Conservation (phyloP, 345 rosid genomes). For the Draba incana region DNA sequence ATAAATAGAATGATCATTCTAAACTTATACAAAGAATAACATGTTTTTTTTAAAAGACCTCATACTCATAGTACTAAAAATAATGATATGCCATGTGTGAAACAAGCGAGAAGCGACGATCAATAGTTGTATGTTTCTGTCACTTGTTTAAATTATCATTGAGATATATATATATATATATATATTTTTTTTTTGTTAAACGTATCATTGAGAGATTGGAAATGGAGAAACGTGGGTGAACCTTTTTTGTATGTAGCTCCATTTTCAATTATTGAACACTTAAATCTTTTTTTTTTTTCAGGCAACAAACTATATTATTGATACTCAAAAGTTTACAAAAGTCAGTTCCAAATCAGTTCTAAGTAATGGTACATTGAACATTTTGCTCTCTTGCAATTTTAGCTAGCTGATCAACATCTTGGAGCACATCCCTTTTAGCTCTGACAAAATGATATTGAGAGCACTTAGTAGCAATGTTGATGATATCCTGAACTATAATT, state of each 20-base stretch:
- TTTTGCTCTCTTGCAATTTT: no score
- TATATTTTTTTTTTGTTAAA: neutral
- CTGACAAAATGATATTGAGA: no score
- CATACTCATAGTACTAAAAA: constrained; percentile 6
- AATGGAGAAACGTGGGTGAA: constrained; percentile 42
- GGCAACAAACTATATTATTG: no score
- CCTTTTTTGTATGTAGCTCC: neutral
- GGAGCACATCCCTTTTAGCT: no score
- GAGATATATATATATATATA: no score
- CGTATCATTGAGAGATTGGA: constrained; percentile 29
- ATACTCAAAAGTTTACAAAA: no score
- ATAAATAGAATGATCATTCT: neutral
- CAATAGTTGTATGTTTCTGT: constrained; percentile 27
- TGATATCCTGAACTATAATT: no score
- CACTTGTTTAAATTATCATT: constrained; percentile 22
- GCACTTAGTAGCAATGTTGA: no score
- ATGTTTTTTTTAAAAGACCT: neutral
- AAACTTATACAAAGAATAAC: neutral
- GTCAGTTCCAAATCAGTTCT: no score
- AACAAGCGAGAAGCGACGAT: constrained; percentile 35
- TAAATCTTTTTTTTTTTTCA: no score
- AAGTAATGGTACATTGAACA: no score
- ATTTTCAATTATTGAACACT: constrained; percentile 31
- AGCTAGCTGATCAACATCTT: no score
- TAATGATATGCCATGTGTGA: constrained; percentile 5